A percentile compares a stretch with the other conserved stretches of the same genome.
phyloP scores from a whole-genome alignment of 495 filamentous ascomycete genomes.

The Cercophora sp. region DNA sequence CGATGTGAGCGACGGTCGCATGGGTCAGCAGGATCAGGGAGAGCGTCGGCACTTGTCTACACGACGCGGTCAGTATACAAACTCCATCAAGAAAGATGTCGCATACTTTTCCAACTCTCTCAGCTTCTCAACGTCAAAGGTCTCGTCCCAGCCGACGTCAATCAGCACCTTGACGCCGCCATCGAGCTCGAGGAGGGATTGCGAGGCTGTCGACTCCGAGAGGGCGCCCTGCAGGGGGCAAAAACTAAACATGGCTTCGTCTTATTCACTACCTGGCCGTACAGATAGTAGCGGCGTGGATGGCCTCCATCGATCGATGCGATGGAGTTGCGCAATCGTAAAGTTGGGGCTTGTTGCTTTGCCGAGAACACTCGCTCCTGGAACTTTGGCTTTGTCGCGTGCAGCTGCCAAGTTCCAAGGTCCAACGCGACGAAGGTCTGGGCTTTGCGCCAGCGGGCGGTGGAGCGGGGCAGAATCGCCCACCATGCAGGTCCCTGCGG shows the following conservation, averaged over 20 bases:
- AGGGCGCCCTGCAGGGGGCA: conserved; percentile 88
- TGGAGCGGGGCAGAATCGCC: conserved; percentile 6
- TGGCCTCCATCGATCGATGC: neutral
- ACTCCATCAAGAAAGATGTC: too few species aligned
- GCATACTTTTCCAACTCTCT: conserved; percentile 80
- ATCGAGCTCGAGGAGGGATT: conserved; percentile 93
- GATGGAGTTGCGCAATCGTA: neutral
- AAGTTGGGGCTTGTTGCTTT: too few species aligned
- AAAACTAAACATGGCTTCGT: conserved; percentile 80
- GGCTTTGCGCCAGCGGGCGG: neutral
- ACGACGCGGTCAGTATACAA: conserved; percentile 9
- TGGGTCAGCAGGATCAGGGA: conserved; percentile 95
- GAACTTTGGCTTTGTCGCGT: conserved; percentile 22
- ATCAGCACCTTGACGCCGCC: conserved; percentile 92
- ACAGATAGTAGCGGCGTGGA: neutral
- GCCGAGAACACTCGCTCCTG: too few species aligned
- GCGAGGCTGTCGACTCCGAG: conserved; percentile 78
- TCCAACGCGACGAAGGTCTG: conserved; percentile 5
- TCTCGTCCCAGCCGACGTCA: conserved; percentile 93
- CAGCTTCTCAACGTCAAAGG: conserved; percentile 75
- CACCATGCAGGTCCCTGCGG: conserved; percentile 8
- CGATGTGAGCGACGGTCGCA: conserved; percentile 83
- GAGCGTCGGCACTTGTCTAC: conserved; percentile 80
- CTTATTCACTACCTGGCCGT: conserved; percentile 12
- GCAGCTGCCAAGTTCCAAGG: neutral